phyloP scores from a whole-genome alignment of 306 rosid genomes.

The Leucaena leucocephala region DNA sequence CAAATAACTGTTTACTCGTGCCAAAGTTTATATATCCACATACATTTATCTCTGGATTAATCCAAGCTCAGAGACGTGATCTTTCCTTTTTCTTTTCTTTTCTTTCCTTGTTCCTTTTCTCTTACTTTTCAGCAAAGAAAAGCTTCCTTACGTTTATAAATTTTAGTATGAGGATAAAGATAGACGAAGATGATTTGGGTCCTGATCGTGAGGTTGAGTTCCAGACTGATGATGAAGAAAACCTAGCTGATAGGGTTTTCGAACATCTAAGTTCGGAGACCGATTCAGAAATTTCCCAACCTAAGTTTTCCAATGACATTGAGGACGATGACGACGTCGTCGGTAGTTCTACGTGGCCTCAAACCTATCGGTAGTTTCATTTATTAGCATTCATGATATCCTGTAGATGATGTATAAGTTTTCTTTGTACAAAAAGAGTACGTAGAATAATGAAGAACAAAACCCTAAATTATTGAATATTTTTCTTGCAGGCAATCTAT shows the following conservation, averaged over 20 bases:
- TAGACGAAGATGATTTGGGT: slow-evolving; percentile 54
- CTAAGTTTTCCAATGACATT: slow-evolving; percentile 31
- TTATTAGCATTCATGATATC: too few species aligned
- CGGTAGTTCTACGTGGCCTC: slow-evolving; percentile 53
- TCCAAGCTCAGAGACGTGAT: background rate
- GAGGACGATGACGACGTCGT: slow-evolving; percentile 5
- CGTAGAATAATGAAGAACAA: background rate
- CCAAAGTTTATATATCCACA: background rate
- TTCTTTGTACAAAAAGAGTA: too few species aligned
- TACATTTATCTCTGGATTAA: background rate
- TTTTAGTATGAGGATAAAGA: slow-evolving; percentile 38
- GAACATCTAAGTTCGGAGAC: slow-evolving; percentile 41
- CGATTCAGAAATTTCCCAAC: slow-evolving; percentile 46
- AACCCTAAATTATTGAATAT: slow-evolving; percentile 24
- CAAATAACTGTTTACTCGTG: background rate
- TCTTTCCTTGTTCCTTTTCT: background rate
- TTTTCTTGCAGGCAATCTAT: slow-evolving; percentile 59
- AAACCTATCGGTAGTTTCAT: slow-evolving; percentile 53
- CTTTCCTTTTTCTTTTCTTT: background rate
- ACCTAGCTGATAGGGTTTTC: slow-evolving; percentile 45
- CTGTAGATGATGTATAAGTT: too few species aligned
- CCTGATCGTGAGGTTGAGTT: slow-evolving; percentile 56
- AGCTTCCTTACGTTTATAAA: background rate
- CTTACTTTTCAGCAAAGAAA: slow-evolving; percentile 17
- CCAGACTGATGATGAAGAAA: slow-evolving; percentile 73